These are phyloP conservation scores for Colletotrichum truncatum DNA, from an alignment of 2,329 filamentous ascomycete species.

Conservation along the genomic window DNA sequence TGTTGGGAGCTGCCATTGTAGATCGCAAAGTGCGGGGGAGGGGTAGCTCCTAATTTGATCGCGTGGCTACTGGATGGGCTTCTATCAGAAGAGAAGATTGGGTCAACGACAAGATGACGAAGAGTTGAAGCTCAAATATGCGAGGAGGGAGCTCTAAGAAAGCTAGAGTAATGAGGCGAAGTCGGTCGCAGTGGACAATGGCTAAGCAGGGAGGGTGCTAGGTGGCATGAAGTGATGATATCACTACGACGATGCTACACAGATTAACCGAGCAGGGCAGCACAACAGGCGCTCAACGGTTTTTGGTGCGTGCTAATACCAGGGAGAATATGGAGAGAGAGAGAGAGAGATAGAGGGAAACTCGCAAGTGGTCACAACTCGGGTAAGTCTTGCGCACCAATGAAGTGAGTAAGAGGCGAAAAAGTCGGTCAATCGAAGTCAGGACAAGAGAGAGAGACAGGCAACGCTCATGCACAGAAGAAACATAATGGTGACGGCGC, in stretches of 20 bases:
- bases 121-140: not conserved
- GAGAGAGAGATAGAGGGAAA: not conserved
- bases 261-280: not conserved
- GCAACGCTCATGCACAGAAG: constrained; percentile 16
- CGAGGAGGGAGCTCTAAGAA: not conserved
- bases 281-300: not conserved
- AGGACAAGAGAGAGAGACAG: not conserved
- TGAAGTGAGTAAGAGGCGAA: not conserved
- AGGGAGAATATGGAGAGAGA: not conserved
- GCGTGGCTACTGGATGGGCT: not conserved
- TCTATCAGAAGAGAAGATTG: not conserved
- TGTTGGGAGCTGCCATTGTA: constrained; percentile 51
- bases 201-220: not conserved
- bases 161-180: not conserved
- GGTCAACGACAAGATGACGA: not conserved
- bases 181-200: not conserved
- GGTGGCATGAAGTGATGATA: constrained; percentile 23
- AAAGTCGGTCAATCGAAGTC: constrained; percentile 24
- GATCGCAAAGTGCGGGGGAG: constrained; percentile 19
- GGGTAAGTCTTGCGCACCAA: not conserved
- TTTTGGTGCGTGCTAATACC: not conserved
- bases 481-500: constrained; percentile 24
- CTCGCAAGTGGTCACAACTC: not conserved
- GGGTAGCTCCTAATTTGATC: constrained; percentile 8
- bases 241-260: constrained; percentile 9